phyloP scores from a whole-genome alignment of 306 rosid genomes.

The Vigna radiata region DNA sequence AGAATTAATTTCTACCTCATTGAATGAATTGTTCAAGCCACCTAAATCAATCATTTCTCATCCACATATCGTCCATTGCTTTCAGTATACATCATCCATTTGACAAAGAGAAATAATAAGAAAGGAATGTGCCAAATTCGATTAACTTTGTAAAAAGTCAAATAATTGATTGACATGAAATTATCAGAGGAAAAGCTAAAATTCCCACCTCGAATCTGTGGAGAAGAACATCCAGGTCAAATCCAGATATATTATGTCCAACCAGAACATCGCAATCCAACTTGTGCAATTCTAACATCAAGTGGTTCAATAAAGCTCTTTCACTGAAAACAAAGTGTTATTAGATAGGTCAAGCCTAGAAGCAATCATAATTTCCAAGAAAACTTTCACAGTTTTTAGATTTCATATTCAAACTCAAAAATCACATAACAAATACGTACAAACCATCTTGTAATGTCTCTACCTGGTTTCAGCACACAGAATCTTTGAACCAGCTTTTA shows the following conservation, averaged over 20 bases:
- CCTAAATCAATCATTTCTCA: slow-evolving; percentile 35
- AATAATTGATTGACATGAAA: slow-evolving; percentile 32
- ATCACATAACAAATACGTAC: slow-evolving; percentile 11
- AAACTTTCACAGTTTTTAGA: slow-evolving; percentile 2
- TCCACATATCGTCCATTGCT: slow-evolving; percentile 7
- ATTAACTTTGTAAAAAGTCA: slow-evolving; percentile 24
- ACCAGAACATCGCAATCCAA: slow-evolving; percentile 91
- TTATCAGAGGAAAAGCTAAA: slow-evolving; percentile 4
- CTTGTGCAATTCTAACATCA: slow-evolving; percentile 83
- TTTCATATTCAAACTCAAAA: slow-evolving; percentile 13
- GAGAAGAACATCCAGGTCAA: slow-evolving; percentile 93
- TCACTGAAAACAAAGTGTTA: slow-evolving; percentile 68
- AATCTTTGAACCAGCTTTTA: slow-evolving; percentile 75
- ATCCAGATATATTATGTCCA: slow-evolving; percentile 97
- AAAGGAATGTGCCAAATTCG: slow-evolving; percentile 23
- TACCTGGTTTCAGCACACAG: slow-evolving; percentile 83
- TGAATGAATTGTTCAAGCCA: slow-evolving; percentile 28
- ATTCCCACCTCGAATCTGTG: slow-evolving; percentile 85
- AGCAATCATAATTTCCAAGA: slow-evolving; percentile 34
- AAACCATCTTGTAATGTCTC: slow-evolving; percentile 31
- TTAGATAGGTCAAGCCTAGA: slow-evolving; percentile 44
- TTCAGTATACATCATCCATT: slow-evolving; percentile 17
- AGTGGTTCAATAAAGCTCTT: slow-evolving; percentile 83
- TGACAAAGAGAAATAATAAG: background rate
- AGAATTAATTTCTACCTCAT: slow-evolving; percentile 22